Base-by-base conservation (phyloP, 305 asterid genomes). In the Fraxinus angustifolia region DNA sequence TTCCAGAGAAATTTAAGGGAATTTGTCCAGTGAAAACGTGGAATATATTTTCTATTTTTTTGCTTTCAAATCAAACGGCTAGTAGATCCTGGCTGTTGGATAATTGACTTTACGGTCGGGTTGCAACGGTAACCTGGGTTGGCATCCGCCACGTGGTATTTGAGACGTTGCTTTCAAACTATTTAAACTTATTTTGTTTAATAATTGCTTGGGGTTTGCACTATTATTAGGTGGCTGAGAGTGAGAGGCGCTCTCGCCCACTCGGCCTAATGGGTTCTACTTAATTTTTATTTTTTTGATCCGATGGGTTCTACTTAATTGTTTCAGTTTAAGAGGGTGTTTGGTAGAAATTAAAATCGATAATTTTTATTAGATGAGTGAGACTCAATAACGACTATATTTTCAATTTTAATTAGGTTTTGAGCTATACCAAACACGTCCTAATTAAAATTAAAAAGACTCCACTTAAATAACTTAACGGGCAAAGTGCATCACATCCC, bases 21-120 rank as follows among this genome's bases (percentile, higher is more conserved):
- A 84, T 87, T 84, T 91, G 92, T 84, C 93, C 80, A 72, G 76
- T 77, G 79, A 38, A 82, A 11, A 58, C 83, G 31, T 36, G 2
- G 60, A 58, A 56, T 70, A 26, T 56, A 68, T 26, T 23, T 76
- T 26, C 33, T 34, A 30, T 33, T 56, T 72, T 50, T 87, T 50
- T 81, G 90, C 35, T 67, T 67, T 93, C 92, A 91, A 93, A 92
- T 87, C 82, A 80, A 93, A 93, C 97, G 97, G 97, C 97, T 92
- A 93, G 93, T 90, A 85, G 87, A 84, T 83, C 70, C 56, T 80
- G 86, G 84, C 88, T 89, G 90, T 88, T 88, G 88, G 90, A 85
- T 84, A 56, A 73, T 72, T 60, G 68, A 82, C 79, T 84, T 84
- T 79, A 75, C 38, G 81, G 83, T 71, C 34, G 75, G 75, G 56